These are phyloP conservation scores for Cryphonectria nitschkei DNA, from an alignment of 2,329 filamentous ascomycete genomes.

Conservation along the genomic window DNA sequence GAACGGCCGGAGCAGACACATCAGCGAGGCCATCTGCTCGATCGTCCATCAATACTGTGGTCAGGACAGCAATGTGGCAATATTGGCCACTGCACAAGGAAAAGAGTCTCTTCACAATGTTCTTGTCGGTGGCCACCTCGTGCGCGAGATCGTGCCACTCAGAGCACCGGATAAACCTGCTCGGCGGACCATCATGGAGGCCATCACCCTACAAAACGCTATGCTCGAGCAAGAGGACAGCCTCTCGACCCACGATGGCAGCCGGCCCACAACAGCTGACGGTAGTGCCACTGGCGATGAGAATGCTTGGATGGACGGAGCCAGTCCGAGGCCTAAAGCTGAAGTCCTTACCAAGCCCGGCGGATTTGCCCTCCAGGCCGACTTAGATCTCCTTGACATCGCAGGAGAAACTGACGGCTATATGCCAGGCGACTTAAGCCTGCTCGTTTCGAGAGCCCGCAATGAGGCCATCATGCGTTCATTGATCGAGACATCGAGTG, in stretches of 20 bases:
- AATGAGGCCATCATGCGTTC: conserved; percentile 92
- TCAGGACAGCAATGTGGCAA: conserved; percentile 76
- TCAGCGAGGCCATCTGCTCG: conserved; percentile 85
- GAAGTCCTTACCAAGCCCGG: conserved; percentile 44
- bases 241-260: conserved; percentile 47
- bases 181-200: conserved; percentile 80
- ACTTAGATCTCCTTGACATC: conserved; percentile 88
- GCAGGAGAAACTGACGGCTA: conserved; percentile 96
- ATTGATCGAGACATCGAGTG: conserved; percentile 58
- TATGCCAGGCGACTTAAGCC: conserved; percentile 90
- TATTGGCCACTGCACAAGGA: conserved; percentile 87
- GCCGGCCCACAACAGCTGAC: conserved; percentile 61
- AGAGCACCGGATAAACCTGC: conserved; percentile 94
- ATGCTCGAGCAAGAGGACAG: conserved; percentile 44
- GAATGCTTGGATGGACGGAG: conserved; percentile 75
- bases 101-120: conserved; percentile 93
- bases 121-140: conserved; percentile 87
- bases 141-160: conserved; percentile 85
- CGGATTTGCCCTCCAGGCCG: conserved; percentile 73
- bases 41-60: conserved; percentile 85
- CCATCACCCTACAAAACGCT: conserved; percentile 66
- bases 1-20: conserved; percentile 87
- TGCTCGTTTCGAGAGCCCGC: conserved; percentile 83
- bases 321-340: conserved; percentile 58
- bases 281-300: conserved; percentile 55